A percentile compares a stretch with the other conserved stretches of the same genome.
phyloP scores from a whole-genome alignment of 768 basidiomycete genomes.

The Suillus alpinus region DNA sequence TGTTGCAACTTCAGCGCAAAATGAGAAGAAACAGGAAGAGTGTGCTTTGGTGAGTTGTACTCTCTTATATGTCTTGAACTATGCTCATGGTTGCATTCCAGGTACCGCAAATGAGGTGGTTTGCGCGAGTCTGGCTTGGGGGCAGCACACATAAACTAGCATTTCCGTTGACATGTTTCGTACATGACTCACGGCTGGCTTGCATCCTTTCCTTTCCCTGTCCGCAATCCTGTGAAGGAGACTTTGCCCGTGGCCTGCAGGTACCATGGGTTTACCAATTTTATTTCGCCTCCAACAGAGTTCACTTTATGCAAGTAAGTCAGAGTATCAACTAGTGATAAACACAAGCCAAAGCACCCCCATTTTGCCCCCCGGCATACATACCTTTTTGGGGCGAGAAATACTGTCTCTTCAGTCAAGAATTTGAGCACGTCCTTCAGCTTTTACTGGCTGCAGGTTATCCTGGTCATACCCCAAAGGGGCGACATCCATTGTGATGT shows the following conservation, averaged over 20 bases:
- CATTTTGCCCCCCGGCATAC: background rate
- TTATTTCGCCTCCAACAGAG: background rate
- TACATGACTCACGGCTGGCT: background rate
- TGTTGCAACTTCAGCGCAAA: constrained; percentile 96
- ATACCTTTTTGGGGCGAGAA: background rate
- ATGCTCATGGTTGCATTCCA: constrained; percentile 14
- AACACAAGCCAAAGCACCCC: background rate
- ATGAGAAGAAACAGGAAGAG: constrained; percentile 87
- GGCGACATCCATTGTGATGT: background rate
- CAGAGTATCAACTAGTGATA: background rate
- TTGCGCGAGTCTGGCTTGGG: constrained; percentile 7
- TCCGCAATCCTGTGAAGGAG: background rate
- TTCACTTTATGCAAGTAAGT: background rate
- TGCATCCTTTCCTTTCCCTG: background rate
- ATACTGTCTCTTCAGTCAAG: background rate
- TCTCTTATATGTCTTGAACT: background rate
- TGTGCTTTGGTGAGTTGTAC: constrained; percentile 68
- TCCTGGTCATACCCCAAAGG: background rate
- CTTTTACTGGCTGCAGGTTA: background rate
- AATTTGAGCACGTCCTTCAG: background rate
- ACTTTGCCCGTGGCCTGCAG: background rate
- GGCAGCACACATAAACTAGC: constrained; percentile 26
- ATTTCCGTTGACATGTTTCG: background rate
- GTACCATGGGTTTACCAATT: background rate
- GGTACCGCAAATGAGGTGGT: constrained; percentile 54